A percentile compares a stretch with the other conserved stretches of the same genome.
These are phyloP conservation scores for Podospora pseudopauciseta DNA, from an alignment of 495 filamentous ascomycete species.

Conservation along the genomic window DNA sequence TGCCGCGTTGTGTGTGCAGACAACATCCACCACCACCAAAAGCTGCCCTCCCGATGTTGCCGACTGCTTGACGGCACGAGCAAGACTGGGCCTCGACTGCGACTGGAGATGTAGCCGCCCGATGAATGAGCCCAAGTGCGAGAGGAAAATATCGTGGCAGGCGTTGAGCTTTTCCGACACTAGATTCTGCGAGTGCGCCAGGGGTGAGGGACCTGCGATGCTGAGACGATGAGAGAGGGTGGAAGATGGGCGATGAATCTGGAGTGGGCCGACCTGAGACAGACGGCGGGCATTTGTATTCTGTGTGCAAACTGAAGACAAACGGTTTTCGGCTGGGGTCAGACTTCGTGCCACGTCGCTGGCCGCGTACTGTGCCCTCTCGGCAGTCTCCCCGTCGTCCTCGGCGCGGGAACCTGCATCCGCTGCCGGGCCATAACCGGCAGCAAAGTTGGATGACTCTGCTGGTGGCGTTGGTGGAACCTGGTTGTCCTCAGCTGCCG, in stretches of 20 bases:
- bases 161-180: constrained; percentile 62
- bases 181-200: constrained; percentile 45
- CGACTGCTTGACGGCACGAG: constrained; percentile 65
- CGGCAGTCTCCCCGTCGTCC: constrained; percentile 29
- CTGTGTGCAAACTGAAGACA: constrained; percentile 39
- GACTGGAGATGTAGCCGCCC: constrained; percentile 86
- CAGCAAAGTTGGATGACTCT: constrained; percentile 48
- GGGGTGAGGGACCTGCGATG: constrained; percentile 43
- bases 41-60: constrained; percentile 75
- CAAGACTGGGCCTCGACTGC: constrained; percentile 78
- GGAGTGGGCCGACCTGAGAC: constrained; percentile 34
- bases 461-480: constrained; percentile 71
- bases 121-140: constrained; percentile 85
- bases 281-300: constrained; percentile 38
- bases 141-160: constrained; percentile 82
- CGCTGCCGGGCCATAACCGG: constrained; percentile 28
- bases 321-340: constrained; percentile 38
- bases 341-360: constrained; percentile 35
- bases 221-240: constrained; percentile 54
- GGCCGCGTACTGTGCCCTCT: constrained; percentile 27
- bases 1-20: constrained; percentile 71
- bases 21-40: constrained; percentile 74
- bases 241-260: constrained; percentile 43
- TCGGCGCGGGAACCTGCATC: constrained; percentile 39
- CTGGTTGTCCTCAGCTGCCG: constrained; percentile 58